These are phyloP conservation scores for Sabuloglossum arenarium DNA, from an alignment of 495 filamentous ascomycete genomes.

Conservation along the genomic window DNA sequence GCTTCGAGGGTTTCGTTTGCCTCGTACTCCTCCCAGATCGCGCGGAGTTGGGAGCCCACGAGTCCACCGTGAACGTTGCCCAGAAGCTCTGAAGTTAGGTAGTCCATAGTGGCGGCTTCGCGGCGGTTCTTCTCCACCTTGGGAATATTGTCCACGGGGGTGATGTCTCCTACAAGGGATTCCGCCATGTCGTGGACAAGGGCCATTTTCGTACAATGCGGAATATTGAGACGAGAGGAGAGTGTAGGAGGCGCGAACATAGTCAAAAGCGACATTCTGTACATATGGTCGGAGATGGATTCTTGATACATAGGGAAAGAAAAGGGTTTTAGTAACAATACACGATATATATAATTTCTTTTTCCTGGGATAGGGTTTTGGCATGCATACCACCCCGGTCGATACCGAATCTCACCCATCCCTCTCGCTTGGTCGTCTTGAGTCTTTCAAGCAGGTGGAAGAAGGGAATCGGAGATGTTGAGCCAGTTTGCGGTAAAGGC, in stretches of 20 bases:
- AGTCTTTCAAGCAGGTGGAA: slow-evolving; percentile 82
- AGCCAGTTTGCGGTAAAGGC: slow-evolving; percentile 28
- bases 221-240: slow-evolving; percentile 44
- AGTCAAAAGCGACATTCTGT: slow-evolving; percentile 92
- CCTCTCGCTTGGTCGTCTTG: slow-evolving; percentile 89
- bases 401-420: slow-evolving; percentile 80
- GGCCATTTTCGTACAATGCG: slow-evolving; percentile 79
- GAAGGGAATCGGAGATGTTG: slow-evolving; percentile 65
- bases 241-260: slow-evolving; percentile 77
- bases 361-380: not conserved
- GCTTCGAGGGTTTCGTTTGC: slow-evolving; percentile 62
- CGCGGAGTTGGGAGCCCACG: slow-evolving; percentile 45
- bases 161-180: slow-evolving; percentile 85
- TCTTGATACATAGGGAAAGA: no score
- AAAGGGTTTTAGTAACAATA: not conserved
- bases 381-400: slow-evolving; percentile 16
- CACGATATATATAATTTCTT: not conserved
- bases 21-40: slow-evolving; percentile 87
- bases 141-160: slow-evolving; percentile 54
- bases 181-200: slow-evolving; percentile 97
- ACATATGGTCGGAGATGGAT: slow-evolving; percentile 97
- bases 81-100: slow-evolving; percentile 49
- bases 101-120: slow-evolving; percentile 78
- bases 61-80: slow-evolving; percentile 49
- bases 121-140: slow-evolving; percentile 68